Evolutionary conservation across 2,329 filamentous ascomycete genomes (phyloP), one percentile per base, ranked within the genome.

Genomic region (Chalaropsis ovoidea): DNA sequence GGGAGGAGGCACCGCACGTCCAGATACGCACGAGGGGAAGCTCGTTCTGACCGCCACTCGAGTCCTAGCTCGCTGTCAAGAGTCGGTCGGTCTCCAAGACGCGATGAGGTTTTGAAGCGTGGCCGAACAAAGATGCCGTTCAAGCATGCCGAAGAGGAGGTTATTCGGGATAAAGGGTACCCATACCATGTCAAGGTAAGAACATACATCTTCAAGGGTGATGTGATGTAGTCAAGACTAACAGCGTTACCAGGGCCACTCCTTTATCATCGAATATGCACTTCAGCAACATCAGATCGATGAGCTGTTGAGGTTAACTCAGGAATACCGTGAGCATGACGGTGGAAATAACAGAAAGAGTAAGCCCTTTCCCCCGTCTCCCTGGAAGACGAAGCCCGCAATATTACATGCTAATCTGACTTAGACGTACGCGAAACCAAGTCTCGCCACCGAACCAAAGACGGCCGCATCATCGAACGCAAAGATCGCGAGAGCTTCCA

Each of bases 271-370:
- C 42, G 85, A 88, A 70, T 87, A 89, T 72, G 92, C 93, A 10
- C 81, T 97, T 4, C 89, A 90, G 17, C 92, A 95, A 71, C 85
- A 93, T 19, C 90, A 96, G 71, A 96, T 96, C 69, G 91, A 96
- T 70, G 88, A 95, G 71, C 81, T 96, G 56, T 88, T 96, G 71
- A 87, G 85, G 71, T 79, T 91, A 62, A 95, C 90, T 74, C 88
- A 91, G 71, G 85, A 87, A 41, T 91, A 90, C 75, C 86, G 82
- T 72, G 81, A 82, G 72, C 79, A 13, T 13, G 22, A n/a, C 81
- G 83, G 71, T 72, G 41, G 62, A 35, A 35, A 64, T 24, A 22
- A 19, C 5, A 43, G 62, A 45, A 56, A 31, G 62, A 45, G n/a
- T n/a, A n/a, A n/a, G 13, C 19, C 3, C 22, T 19, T 17, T 27